These are phyloP conservation scores for Blumeriella jaapii DNA, from an alignment of 2,329 filamentous ascomycete genomes.

Conservation along the genomic window DNA sequence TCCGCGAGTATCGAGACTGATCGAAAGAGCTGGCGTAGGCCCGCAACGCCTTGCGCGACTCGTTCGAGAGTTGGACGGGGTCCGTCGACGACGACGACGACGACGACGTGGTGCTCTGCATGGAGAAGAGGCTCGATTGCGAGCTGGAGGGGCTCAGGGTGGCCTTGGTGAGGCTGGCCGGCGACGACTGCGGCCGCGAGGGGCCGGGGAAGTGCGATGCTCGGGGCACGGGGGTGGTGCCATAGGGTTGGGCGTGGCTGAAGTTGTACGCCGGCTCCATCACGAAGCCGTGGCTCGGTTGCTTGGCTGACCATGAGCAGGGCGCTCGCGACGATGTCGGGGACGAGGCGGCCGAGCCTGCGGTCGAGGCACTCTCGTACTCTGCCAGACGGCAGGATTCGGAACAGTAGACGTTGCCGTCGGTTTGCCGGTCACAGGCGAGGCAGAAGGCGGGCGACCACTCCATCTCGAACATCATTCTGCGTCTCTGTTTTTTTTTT, in stretches of 20 bases:
- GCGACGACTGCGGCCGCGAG: constrained; percentile 38
- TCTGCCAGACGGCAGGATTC: constrained; percentile 83
- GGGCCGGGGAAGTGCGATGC: constrained; percentile 32
- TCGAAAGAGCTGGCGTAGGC: constrained; percentile 86
- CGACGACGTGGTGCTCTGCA: constrained; percentile 50
- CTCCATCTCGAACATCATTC: constrained; percentile 27
- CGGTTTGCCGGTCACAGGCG: constrained; percentile 81
- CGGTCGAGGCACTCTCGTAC: constrained; percentile 54
- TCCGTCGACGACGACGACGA: constrained; percentile 41
- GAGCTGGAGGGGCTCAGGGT: constrained; percentile 62
- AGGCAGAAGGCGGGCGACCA: constrained; percentile 94
- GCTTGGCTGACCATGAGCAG: constrained; percentile 40
- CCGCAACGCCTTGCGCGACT: constrained; percentile 67
- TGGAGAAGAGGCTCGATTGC: constrained; percentile 72
- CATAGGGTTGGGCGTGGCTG: constrained; percentile 47
- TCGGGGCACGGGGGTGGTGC: constrained; percentile 34
- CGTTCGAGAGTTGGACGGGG: constrained; percentile 53
- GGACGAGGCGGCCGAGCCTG: constrained; percentile 47
- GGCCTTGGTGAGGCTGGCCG: constrained; percentile 30
- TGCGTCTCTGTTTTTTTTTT: constrained; percentile 12
- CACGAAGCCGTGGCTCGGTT: constrained; percentile 43
- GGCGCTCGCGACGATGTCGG: constrained; percentile 37
- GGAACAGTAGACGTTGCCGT: constrained; percentile 77
- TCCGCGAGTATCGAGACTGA: constrained; percentile 35
- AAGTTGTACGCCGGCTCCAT: constrained; percentile 70